Conservation (phyloP, 805 yeast species). For the Candida tallmaniae region DNA sequence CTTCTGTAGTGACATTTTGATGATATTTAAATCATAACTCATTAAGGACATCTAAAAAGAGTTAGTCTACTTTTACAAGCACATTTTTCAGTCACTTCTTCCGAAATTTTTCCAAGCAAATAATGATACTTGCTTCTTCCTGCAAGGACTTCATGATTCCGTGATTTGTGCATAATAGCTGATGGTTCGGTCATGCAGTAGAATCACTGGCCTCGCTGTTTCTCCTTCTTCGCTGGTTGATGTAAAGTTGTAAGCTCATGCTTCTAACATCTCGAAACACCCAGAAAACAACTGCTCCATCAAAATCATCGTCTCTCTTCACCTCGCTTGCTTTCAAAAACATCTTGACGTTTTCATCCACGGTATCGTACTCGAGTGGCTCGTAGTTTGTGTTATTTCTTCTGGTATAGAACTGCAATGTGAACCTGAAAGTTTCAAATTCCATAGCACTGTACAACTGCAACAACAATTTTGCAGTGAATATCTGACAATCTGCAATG, state of each 20-base stretch:
- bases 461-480: conserved; percentile 13
- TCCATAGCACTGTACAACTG: conserved; percentile 17
- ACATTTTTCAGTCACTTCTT: too few relatives aligned
- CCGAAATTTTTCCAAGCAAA: too few relatives aligned
- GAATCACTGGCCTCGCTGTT: conserved; percentile 3
- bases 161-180: too few relatives aligned
- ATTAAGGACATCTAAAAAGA: too few relatives aligned
- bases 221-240: conserved; percentile 9
- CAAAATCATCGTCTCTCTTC: conserved; percentile 14
- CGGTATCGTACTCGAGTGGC: conserved; percentile 1
- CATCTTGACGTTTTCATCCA: conserved; percentile 10
- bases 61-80: too few relatives aligned
- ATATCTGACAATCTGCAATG: conserved; percentile 14
- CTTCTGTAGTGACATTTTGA: too few relatives aligned
- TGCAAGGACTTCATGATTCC: too few relatives aligned
- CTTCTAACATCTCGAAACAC: conserved; percentile 20
- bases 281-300: conserved; percentile 21
- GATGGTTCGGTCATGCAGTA: not conserved
- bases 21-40: too few relatives aligned
- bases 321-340: conserved; percentile 3
- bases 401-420: conserved; percentile 12
- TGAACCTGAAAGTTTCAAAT: conserved; percentile 15
- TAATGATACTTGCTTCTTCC: too few relatives aligned
- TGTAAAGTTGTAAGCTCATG: conserved; percentile 16
- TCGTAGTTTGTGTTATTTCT: conserved; percentile 9